phyloP scores from a whole-genome alignment of 768 basidiomycete genomes.

The Tylopilus vinaceipallidus region DNA sequence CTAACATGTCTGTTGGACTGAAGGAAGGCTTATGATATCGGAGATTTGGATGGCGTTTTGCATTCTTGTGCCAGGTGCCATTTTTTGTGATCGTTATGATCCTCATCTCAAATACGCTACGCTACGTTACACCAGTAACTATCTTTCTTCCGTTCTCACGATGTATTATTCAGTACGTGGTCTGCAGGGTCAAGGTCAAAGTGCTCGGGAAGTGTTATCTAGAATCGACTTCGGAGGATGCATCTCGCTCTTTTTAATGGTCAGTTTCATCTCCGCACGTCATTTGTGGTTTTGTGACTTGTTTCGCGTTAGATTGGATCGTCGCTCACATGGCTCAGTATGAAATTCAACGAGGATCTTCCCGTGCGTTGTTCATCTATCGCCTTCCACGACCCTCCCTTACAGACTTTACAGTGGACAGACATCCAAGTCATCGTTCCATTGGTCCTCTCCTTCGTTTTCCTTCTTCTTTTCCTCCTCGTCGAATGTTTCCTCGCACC shows the following conservation, averaged over 20 bases:
- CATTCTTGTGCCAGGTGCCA: slow-evolving; percentile 71
- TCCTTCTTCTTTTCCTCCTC: slow-evolving; percentile 52
- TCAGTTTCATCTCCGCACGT: slow-evolving; percentile 28
- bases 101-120: slow-evolving; percentile 49
- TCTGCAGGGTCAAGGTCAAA: slow-evolving; percentile 61
- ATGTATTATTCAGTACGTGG: not conserved
- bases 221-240: slow-evolving; percentile 82
- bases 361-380: slow-evolving; percentile 38
- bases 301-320: slow-evolving; percentile 45
- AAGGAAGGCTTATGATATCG: slow-evolving; percentile 31
- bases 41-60: slow-evolving; percentile 55
- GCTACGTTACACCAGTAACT: slow-evolving; percentile 65
- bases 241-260: slow-evolving; percentile 53
- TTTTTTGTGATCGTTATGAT: slow-evolving; percentile 52
- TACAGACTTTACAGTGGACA: slow-evolving; percentile 45
- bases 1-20: not conserved
- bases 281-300: not conserved
- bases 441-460: slow-evolving; percentile 41
- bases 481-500: slow-evolving; percentile 59
- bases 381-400: not conserved
- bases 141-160: too few species aligned
- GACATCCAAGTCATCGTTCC: slow-evolving; percentile 51
- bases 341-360: slow-evolving; percentile 63
- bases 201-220: slow-evolving; percentile 61
- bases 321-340: slow-evolving; percentile 68